phyloP scores from a whole-genome alignment of 2,329 filamentous ascomycete species.

The Cytospora chrysosperma region DNA sequence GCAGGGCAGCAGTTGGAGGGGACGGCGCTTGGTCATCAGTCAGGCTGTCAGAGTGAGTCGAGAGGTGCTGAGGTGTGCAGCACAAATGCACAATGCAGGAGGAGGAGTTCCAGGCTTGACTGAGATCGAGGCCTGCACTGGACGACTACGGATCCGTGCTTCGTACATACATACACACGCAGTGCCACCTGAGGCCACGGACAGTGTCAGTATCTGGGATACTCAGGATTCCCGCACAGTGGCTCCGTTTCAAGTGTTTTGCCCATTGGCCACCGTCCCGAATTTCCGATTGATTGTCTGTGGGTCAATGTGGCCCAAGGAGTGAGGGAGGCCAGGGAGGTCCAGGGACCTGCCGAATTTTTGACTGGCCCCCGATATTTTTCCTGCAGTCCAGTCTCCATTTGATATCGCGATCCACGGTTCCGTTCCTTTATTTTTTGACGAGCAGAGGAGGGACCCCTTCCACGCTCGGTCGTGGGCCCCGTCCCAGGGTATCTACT shows the following conservation, averaged over 20 bases:
- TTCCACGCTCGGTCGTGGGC: neutral
- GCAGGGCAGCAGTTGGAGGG: neutral
- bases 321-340: neutral
- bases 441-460: neutral
- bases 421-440: neutral
- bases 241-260: slow-evolving; percentile 1
- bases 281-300: neutral
- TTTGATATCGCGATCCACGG: slow-evolving; percentile 23
- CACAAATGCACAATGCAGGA: slow-evolving; percentile 1
- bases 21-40: neutral
- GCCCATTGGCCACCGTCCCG: slow-evolving; percentile 11
- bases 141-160: neutral
- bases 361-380: slow-evolving; percentile 12
- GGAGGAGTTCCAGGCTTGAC: slow-evolving; percentile 2
- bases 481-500: neutral
- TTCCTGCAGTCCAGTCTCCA: slow-evolving; percentile 14
- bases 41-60: neutral
- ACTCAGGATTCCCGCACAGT: neutral
- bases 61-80: neutral
- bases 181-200: neutral
- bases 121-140: neutral
- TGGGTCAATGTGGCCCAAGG: neutral
- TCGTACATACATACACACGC: too few species aligned
- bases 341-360: slow-evolving; percentile 12
- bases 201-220: neutral